A percentile compares a stretch with the other conserved stretches of the same genome.
Evolutionary conservation across 192 early-diverging fungal genomes (phyloP).

Genomic region (Pecoramyces ruminantium): DNA sequence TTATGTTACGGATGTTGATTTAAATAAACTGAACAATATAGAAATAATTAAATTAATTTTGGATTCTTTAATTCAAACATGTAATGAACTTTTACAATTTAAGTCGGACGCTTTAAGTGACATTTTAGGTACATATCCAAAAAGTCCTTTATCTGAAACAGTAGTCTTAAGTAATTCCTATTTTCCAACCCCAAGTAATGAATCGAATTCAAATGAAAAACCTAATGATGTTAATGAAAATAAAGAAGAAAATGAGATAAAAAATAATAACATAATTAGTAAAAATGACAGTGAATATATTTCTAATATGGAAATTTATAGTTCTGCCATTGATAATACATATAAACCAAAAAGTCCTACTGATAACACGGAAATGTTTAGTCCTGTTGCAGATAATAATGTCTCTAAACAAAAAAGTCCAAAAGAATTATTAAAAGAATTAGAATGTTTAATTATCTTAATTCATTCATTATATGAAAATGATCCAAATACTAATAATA

Average conservation of each 20-base stretch:
- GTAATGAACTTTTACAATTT: not conserved
- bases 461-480: not conserved
- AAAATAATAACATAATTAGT: too few species aligned
- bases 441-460: not conserved
- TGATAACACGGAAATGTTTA: too few species aligned
- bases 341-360: too few species aligned
- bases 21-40: not conserved
- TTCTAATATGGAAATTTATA: too few species aligned
- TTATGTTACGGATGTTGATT: not conserved
- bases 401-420: not conserved
- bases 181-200: too few species aligned
- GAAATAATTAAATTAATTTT: not conserved
- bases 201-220: too few species aligned
- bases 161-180: not conserved
- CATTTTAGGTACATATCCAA: not conserved
- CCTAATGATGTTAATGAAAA: too few species aligned
- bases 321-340: too few species aligned
- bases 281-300: too few species aligned
- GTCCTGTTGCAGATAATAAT: too few species aligned
- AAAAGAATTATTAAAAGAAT: not conserved
- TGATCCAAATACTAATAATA: not conserved
- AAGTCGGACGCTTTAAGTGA: not conserved
- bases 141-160: not conserved
- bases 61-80: not conserved
- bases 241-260: too few species aligned